Percentiles rank a stretch among this genome's conserved stretches.
These are phyloP conservation scores for Sugiyamaella americana DNA, from an alignment of 805 yeast species.

Conservation along the genomic window DNA sequence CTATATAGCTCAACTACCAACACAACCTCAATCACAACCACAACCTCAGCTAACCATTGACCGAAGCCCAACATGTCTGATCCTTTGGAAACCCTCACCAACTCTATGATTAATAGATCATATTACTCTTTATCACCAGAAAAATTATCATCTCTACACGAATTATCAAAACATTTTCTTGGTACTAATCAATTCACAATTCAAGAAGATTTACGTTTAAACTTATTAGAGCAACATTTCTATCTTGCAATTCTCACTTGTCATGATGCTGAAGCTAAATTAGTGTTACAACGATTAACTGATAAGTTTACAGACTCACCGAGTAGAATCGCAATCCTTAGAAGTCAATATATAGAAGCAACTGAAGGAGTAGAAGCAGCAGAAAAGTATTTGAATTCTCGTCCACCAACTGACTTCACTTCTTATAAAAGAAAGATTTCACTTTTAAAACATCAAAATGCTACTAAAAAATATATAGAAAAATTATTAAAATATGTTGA, in stretches of 20 bases:
- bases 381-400: constrained; percentile 32
- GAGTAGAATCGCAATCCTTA: constrained; percentile 51
- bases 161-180: constrained; percentile 38
- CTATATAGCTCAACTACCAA: too few species aligned
- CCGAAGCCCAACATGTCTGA: too few species aligned
- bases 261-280: constrained; percentile 66
- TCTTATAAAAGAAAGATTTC: constrained; percentile 31
- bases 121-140: constrained; percentile 46
- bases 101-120: background rate
- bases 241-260: constrained; percentile 54
- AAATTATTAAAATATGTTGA: constrained; percentile 52
- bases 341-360: constrained; percentile 53
- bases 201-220: constrained; percentile 40
- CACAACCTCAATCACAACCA: background rate
- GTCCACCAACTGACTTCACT: constrained; percentile 27
- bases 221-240: constrained; percentile 66
- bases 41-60: too few species aligned
- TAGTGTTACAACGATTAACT: constrained; percentile 52
- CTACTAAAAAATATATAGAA: constrained; percentile 43
- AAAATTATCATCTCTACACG: constrained; percentile 38
- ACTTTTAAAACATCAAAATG: constrained; percentile 24
- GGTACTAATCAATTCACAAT: constrained; percentile 31
- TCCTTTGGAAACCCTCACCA: background rate
- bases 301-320: constrained; percentile 60
- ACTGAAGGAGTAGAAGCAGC: constrained; percentile 39